A percentile compares a stretch with the other conserved stretches of the same genome.
Conservation (phyloP, 441 rosid species). For the Adansonia rubrostipa region DNA sequence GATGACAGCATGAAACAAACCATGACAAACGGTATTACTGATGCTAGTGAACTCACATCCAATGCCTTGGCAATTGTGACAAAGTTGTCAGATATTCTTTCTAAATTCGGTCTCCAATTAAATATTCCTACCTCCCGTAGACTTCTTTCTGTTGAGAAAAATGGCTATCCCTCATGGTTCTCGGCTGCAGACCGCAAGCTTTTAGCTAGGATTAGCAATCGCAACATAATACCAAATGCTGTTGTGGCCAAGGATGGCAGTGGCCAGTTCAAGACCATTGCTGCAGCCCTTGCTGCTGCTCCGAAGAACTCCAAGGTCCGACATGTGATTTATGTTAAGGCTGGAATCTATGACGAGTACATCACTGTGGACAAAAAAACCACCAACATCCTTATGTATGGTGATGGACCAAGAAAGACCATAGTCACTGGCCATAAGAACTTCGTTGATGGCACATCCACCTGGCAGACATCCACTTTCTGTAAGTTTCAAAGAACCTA, state of each 20-base stretch:
- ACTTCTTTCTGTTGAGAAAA: slow-evolving; percentile 24
- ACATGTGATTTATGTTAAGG: slow-evolving; percentile 24
- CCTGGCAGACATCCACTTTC: slow-evolving; percentile 37
- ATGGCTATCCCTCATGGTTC: slow-evolving; percentile 43
- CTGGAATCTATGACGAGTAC: too few species aligned
- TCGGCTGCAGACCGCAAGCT: slow-evolving; percentile 39
- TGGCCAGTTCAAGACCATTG: slow-evolving; percentile 29
- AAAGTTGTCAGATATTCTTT: slow-evolving; percentile 43
- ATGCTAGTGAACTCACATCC: slow-evolving; percentile 51
- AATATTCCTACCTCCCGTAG: slow-evolving; percentile 26
- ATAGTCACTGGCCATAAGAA: slow-evolving; percentile 39
- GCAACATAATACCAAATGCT: slow-evolving; percentile 27
- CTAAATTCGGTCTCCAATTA: slow-evolving; percentile 44
- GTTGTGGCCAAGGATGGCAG: slow-evolving; percentile 42
- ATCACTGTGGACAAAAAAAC: too few species aligned
- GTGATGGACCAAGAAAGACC: slow-evolving; percentile 41
- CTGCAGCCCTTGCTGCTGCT: slow-evolving; percentile 36
- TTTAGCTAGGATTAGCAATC: slow-evolving; percentile 23
- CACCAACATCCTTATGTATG: slow-evolving; percentile 39
- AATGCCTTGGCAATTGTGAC: slow-evolving; percentile 59
- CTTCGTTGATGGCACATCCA: slow-evolving; percentile 7
- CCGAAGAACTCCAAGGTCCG: slow-evolving; percentile 34
- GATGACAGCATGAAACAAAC: slow-evolving; percentile 32
- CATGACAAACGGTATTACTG: slow-evolving; percentile 35
- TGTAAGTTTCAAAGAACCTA: slow-evolving; percentile 18